Percentiles rank a stretch among this genome's conserved stretches.
These are phyloP conservation scores for Agapanthus africanus DNA, from an alignment of 106 monocot genomes.

Conservation along the genomic window DNA sequence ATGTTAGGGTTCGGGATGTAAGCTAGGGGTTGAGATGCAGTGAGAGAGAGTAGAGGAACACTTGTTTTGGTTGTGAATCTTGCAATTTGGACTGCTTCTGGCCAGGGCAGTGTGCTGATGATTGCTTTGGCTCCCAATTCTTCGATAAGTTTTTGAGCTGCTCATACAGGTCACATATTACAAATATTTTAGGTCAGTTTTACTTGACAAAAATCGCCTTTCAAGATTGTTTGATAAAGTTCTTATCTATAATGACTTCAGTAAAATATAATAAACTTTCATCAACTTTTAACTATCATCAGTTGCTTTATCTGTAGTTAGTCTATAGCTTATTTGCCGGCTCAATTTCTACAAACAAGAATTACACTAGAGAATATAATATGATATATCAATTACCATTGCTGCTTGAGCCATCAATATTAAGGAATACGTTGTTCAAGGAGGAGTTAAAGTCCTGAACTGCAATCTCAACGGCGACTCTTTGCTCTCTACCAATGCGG, in stretches of 20 bases:
- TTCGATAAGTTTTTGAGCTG: conserved; percentile 8
- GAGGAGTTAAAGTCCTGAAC: conserved; percentile 10
- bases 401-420: neutral
- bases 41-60: neutral
- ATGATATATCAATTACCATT: neutral
- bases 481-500: conserved; percentile 6
- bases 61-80: neutral
- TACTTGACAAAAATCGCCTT: too few species aligned
- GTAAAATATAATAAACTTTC: too few species aligned
- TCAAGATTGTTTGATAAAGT: too few species aligned
- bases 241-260: too few species aligned
- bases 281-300: too few species aligned
- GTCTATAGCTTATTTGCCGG: too few species aligned
- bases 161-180: too few species aligned
- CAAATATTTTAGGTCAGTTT: too few species aligned
- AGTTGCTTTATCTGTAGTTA: too few species aligned
- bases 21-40: neutral
- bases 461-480: conserved; percentile 16
- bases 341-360: too few species aligned
- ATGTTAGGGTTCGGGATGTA: neutral
- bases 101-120: conserved; percentile 9
- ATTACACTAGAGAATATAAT: too few species aligned
- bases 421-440: neutral
- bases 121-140: conserved; percentile 15
- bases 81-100: neutral